These are phyloP conservation scores for Pseudomonodictys pantanalensis DNA, from an alignment of 495 filamentous ascomycete species.

Conservation along the genomic window DNA sequence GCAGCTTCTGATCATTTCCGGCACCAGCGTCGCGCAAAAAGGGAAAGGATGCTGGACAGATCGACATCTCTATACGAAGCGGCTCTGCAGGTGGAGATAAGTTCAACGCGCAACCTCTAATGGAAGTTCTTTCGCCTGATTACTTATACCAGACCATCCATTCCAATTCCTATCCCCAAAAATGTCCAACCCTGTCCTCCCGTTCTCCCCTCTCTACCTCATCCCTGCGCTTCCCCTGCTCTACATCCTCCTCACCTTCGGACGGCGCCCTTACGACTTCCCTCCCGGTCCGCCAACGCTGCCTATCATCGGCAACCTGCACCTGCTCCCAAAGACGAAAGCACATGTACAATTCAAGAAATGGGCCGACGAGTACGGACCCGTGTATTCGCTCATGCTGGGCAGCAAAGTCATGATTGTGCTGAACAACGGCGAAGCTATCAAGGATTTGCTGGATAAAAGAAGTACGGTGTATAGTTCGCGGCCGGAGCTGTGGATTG, in stretches of 20 bases:
- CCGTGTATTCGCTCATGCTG: conserved; percentile 39
- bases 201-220: too few relatives aligned
- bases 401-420: conserved; percentile 37
- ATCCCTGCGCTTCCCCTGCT: too few relatives aligned
- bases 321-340: conserved; percentile 14
- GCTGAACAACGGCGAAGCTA: conserved; percentile 30
- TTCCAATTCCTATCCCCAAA: too few relatives aligned
- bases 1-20: too few relatives aligned
- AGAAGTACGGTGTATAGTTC: conserved; percentile 38
- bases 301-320: conserved; percentile 9
- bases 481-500: conserved; percentile 30
- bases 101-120: too few relatives aligned
- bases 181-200: too few relatives aligned
- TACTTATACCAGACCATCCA: too few relatives aligned
- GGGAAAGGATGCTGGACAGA: too few relatives aligned
- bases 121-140: too few relatives aligned
- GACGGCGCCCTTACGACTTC: conserved; percentile 37
- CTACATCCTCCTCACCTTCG: conserved; percentile 29
- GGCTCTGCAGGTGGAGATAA: too few relatives aligned
- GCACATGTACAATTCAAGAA: conserved; percentile 40
- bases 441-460: conserved; percentile 44
- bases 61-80: too few relatives aligned
- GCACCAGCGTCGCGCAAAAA: too few relatives aligned
- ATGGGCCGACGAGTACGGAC: conserved; percentile 45
- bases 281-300: conserved; percentile 43